phyloP scores from a whole-genome alignment of 1,284 basidiomycete genomes.

The Neolentinus lepideus region DNA sequence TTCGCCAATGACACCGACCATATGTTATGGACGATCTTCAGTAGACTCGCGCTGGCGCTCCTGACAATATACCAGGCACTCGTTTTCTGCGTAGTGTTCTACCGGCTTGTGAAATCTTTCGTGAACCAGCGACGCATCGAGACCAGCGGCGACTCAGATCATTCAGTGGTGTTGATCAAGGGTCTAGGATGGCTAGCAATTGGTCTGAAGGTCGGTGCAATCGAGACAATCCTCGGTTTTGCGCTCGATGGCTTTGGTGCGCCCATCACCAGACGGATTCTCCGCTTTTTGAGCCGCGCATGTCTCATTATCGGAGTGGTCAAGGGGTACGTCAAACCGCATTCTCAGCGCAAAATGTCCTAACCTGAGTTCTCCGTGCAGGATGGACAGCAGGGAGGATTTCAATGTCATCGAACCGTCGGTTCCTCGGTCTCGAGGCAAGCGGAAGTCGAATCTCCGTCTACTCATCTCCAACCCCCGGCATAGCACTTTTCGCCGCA shows the following conservation, averaged over 20 bases:
- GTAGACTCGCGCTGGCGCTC: conserved; percentile 49
- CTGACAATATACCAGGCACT: conserved; percentile 49
- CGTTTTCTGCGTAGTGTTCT: conserved; percentile 49
- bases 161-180: conserved; percentile 43
- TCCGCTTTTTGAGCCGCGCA: conserved; percentile 47
- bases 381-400: conserved; percentile 24
- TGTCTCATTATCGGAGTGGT: conserved; percentile 51
- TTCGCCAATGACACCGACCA: conserved; percentile 32
- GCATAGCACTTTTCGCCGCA: conserved; percentile 42
- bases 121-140: conserved; percentile 46
- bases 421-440: conserved; percentile 12
- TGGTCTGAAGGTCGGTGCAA: conserved; percentile 51
- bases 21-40: conserved; percentile 49
- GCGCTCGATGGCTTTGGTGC: conserved; percentile 42
- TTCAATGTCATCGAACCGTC: conserved; percentile 19
- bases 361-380: conserved; percentile 7
- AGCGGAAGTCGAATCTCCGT: conserved; percentile 20
- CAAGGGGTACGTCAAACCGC: conserved; percentile 49
- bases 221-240: conserved; percentile 64
- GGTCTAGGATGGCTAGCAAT: conserved; percentile 58
- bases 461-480: conserved; percentile 48
- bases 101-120: conserved; percentile 44
- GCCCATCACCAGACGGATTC: conserved; percentile 42
- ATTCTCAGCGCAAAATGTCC: background rate
- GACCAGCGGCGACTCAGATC: conserved; percentile 23